Evolutionary conservation across 2,329 filamentous ascomycete genomes (phyloP).

Genomic region (Beauveria scarabaeidicola): DNA sequence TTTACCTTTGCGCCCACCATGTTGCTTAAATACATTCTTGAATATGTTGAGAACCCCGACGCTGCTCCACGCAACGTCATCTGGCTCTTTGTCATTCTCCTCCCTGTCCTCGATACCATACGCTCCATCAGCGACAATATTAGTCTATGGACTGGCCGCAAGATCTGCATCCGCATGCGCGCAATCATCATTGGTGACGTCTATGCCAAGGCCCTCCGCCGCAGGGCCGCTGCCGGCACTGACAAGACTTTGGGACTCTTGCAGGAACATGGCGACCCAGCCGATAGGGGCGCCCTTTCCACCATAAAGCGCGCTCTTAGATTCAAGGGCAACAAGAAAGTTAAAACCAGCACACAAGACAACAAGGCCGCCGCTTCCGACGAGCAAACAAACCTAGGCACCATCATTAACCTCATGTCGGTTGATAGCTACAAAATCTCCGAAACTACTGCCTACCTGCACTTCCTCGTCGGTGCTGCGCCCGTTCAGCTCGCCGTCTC

Average conservation of each 20-base stretch:
- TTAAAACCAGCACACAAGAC: conserved; percentile 26
- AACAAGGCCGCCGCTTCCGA: conserved; percentile 36
- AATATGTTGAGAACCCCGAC: conserved; percentile 82
- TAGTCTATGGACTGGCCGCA: conserved; percentile 86
- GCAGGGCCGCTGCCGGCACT: conserved; percentile 72
- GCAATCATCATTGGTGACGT: conserved; percentile 97
- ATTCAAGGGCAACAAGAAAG: conserved; percentile 40
- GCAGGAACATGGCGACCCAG: conserved; percentile 27
- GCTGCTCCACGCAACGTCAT: conserved; percentile 74
- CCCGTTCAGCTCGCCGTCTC: conserved; percentile 82
- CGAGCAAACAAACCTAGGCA: conserved; percentile 82
- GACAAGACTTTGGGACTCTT: conserved; percentile 61
- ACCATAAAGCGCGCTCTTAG: conserved; percentile 51
- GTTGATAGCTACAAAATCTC: conserved; percentile 99
- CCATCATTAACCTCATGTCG: conserved; percentile 99
- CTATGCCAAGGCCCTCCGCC: conserved; percentile 87
- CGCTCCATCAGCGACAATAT: conserved; percentile 79
- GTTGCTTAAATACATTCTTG: conserved; percentile 80
- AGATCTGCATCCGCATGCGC: conserved; percentile 84
- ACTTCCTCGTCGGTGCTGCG: conserved; percentile 88
- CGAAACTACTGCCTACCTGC: conserved; percentile 87
- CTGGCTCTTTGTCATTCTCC: conserved; percentile 89
- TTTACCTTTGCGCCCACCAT: conserved; percentile 90
- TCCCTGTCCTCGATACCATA: conserved; percentile 74
- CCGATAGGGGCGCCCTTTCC: conserved; percentile 33